These are phyloP conservation scores for Laguncularia racemosa DNA, from an alignment of 345 rosid genomes.

Conservation along the genomic window DNA sequence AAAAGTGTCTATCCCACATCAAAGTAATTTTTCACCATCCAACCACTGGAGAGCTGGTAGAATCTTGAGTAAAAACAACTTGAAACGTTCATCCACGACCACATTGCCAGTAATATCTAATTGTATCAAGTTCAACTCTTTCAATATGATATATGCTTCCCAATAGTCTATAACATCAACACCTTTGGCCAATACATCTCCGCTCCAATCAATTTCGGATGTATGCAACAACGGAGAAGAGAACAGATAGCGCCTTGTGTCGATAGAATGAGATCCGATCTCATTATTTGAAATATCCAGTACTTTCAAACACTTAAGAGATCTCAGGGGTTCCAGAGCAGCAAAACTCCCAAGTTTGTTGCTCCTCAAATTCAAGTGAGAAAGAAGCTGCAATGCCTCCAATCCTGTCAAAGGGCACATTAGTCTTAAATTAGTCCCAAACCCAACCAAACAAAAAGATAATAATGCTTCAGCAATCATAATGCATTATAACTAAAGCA, in stretches of 20 bases:
- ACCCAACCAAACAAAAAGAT: neutral
- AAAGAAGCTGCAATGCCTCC: slow-evolving; percentile 78
- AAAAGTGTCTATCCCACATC: neutral
- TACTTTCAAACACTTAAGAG: slow-evolving; percentile 50
- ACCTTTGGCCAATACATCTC: slow-evolving; percentile 17
- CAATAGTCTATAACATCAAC: slow-evolving; percentile 30
- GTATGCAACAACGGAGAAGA: slow-evolving; percentile 75
- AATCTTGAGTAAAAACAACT: slow-evolving; percentile 41
- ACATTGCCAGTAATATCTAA: slow-evolving; percentile 59
- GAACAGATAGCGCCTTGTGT: slow-evolving; percentile 65
- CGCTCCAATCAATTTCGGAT: slow-evolving; percentile 31
- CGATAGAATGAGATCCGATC: slow-evolving; percentile 78
- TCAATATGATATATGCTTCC: slow-evolving; percentile 61
- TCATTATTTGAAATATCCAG: slow-evolving; percentile 75
- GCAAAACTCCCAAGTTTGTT: slow-evolving; percentile 65
- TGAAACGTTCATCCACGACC: slow-evolving; percentile 52
- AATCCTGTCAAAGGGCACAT: slow-evolving; percentile 3
- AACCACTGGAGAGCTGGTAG: slow-evolving; percentile 60
- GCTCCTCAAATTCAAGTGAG: slow-evolving; percentile 58
- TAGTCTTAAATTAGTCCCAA: no score
- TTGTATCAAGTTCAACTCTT: slow-evolving; percentile 52
- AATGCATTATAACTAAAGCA: neutral
- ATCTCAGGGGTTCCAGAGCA: slow-evolving; percentile 65
- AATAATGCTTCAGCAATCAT: neutral
- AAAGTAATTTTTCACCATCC: slow-evolving; percentile 35